phyloP scores from a whole-genome alignment of 768 basidiomycete species.

The Russula emetica region DNA sequence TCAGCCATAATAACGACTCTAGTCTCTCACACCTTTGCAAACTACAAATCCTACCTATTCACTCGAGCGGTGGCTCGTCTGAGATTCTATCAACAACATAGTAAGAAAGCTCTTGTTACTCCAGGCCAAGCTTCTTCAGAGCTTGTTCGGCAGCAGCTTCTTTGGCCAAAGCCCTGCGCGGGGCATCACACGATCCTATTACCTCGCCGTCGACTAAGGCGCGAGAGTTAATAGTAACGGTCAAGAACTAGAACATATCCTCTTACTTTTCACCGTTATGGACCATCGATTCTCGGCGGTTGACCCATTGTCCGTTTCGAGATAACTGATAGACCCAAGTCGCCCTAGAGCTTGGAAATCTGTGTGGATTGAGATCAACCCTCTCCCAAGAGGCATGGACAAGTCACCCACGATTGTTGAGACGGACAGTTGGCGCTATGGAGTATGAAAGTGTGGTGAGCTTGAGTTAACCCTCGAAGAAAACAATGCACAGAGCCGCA shows the following conservation, averaged over 20 bases:
- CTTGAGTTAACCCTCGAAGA: neutral
- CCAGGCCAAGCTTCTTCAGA: conserved; percentile 27
- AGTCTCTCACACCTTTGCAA: neutral
- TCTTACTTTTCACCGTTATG: conserved; percentile 29
- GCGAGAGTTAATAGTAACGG: neutral
- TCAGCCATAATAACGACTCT: neutral
- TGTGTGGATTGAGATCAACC: conserved; percentile 6
- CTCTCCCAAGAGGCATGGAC: neutral
- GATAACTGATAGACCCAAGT: conserved; percentile 8
- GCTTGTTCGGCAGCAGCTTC: conserved; percentile 36
- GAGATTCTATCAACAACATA: neutral
- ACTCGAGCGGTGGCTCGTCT: neutral
- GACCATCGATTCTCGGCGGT: conserved; percentile 20
- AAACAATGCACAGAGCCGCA: neutral
- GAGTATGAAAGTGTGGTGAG: neutral
- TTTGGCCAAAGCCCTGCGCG: conserved; percentile 39
- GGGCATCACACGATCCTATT: conserved; percentile 45
- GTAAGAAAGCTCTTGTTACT: neutral
- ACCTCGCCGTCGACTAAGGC: conserved; percentile 27
- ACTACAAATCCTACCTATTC: neutral
- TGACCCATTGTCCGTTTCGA: conserved; percentile 17
- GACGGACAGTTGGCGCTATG: conserved; percentile 21
- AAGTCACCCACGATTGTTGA: conserved; percentile 24
- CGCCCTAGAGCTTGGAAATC: conserved; percentile 17
- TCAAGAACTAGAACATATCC: neutral